phyloP scores from a whole-genome alignment of 2,329 filamentous ascomycete species.

The Akanthomyces dipterigenus region DNA sequence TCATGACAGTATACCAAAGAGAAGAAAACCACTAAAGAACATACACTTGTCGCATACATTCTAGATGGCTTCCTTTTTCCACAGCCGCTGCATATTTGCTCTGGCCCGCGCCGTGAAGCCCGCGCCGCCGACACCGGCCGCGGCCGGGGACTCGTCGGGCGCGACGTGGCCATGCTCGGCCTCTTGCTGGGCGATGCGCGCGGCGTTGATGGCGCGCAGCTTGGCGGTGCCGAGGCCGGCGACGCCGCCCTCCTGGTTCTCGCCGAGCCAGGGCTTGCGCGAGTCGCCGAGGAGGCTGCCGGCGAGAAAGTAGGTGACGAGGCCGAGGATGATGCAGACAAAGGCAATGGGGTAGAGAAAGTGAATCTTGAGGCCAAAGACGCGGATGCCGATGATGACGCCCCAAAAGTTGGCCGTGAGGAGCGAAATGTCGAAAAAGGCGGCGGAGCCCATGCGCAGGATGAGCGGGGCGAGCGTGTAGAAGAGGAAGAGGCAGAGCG shows the following conservation, averaged over 20 bases:
- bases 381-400: conserved; percentile 80
- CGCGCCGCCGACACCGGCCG: neutral
- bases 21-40: neutral
- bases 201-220: conserved; percentile 59
- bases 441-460: conserved; percentile 81
- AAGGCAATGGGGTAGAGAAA: conserved; percentile 96
- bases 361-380: conserved; percentile 75
- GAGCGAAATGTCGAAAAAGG: conserved; percentile 94
- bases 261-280: conserved; percentile 90
- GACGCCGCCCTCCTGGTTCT: conserved; percentile 75
- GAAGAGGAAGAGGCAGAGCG: conserved; percentile 73
- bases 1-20: neutral
- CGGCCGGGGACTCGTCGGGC: neutral
- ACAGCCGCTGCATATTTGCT: neutral
- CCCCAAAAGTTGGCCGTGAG: conserved; percentile 97
- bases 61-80: neutral
- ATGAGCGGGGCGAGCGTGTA: conserved; percentile 83
- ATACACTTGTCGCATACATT: neutral
- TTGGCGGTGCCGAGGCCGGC: conserved; percentile 81
- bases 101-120: conserved; percentile 1
- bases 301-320: conserved; percentile 81
- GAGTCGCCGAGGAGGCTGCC: conserved; percentile 79
- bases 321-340: conserved; percentile 79
- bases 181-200: conserved; percentile 33
- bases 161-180: conserved; percentile 19